Evolutionary conservation across 2,329 filamentous ascomycete genomes (phyloP), one percentile per base, ranked within the genome.

Genomic region (Hypoxylon sp.): DNA sequence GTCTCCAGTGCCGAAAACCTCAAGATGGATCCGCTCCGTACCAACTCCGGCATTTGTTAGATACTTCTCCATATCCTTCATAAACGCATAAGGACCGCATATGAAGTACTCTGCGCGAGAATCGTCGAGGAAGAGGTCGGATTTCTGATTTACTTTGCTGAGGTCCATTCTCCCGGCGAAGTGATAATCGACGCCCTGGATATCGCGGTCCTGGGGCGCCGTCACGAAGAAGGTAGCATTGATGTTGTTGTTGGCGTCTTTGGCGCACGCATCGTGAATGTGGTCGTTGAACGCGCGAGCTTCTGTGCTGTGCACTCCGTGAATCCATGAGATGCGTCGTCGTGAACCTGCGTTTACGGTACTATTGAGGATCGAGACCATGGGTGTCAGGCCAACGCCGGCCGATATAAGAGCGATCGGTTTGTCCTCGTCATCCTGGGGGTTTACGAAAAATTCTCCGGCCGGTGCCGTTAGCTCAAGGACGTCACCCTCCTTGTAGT

Each of bases 81-180:
- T 94, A 82, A 94, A 94, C 6, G 78, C 76, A 66, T 85, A 83
- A 0, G 92, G 92, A 0, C 92, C 92, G 75, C 92, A 94, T 58
- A 93, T 81, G 73, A 87, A 94, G 78, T 94, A 94, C 74, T 89
- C 83, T 0, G 92, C 84, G 47, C 80, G 80, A 0, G 78, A 54
- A 72, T 91, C 81, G 19, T 83, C 80, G 1, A 90, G 76, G 71
- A 85, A 87, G n/a, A 94, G 80, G 50, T 87, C 82, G 0, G 80
- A 75, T 8, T 86, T 81, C 24, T 79, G 77, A 69, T 87, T 84
- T 39, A 93, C 76, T 60, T 82, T 84, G 33, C 81, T 78, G n/a
- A 94, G 77, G 63, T 89, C 83, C 14, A 92, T 79, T 6, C 87
- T 83, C 3, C 90, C 88, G 8, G 81, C 79, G 72, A 88, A 83